Conservation (phyloP, 2,329 filamentous ascomycete genomes). For the Metarhizium brunneum region DNA sequence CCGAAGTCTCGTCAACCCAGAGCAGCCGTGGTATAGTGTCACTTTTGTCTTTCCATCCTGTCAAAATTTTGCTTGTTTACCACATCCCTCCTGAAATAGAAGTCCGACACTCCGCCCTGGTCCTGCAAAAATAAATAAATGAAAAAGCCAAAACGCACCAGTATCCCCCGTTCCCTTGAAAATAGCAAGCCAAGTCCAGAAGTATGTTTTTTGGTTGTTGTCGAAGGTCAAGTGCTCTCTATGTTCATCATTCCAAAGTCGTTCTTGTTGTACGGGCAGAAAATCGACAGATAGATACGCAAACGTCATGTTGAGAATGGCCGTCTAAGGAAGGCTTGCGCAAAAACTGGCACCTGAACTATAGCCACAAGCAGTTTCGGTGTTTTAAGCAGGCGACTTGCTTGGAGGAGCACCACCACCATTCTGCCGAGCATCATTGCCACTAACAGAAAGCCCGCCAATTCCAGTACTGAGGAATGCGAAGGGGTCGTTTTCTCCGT, state of each 20-base stretch:
- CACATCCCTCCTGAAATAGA: constrained; percentile 26
- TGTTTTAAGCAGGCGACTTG: constrained; percentile 49
- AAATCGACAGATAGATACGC: constrained; percentile 15
- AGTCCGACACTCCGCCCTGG: constrained; percentile 30
- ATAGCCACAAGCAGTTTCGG: background rate
- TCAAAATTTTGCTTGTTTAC: constrained; percentile 15
- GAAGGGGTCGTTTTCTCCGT: constrained; percentile 66
- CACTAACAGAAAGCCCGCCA: constrained; percentile 61
- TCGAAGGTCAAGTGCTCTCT: constrained; percentile 36
- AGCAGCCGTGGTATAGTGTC: constrained; percentile 26
- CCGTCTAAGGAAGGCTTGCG: constrained; percentile 17
- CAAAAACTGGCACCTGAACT: constrained; percentile 11
- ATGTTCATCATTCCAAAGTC: constrained; percentile 35
- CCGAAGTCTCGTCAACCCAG: constrained; percentile 24
- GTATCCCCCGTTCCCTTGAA: constrained; percentile 24
- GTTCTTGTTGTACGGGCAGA: constrained; percentile 13
- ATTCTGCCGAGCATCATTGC: constrained; percentile 54
- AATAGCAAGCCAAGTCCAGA: constrained; percentile 32
- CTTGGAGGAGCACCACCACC: constrained; percentile 45
- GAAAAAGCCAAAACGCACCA: constrained; percentile 25
- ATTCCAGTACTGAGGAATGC: constrained; percentile 71
- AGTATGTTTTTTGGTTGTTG: constrained; percentile 23
- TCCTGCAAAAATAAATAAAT: constrained; percentile 10
- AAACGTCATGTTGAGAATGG: constrained; percentile 13
- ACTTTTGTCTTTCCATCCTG: constrained; percentile 31